Conservation (phyloP, 2,329 filamentous ascomycete species). For the Fusarium cyanostomum region DNA sequence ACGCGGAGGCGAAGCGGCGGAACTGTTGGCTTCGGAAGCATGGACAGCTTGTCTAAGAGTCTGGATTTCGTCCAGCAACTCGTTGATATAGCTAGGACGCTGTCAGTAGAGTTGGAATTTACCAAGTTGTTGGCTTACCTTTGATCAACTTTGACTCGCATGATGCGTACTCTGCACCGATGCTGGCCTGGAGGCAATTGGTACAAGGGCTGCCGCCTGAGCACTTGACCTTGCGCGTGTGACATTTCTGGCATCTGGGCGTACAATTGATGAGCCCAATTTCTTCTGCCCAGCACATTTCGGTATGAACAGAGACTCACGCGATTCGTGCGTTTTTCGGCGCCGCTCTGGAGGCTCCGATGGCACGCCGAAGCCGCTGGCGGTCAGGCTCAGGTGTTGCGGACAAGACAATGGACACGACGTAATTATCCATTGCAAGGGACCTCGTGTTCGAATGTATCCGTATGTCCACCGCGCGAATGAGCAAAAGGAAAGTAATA, state of each 20-base stretch:
- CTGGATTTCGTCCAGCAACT: constrained; percentile 42
- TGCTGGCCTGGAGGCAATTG: constrained; percentile 37
- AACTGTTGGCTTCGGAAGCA: not conserved
- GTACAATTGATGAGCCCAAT: no score
- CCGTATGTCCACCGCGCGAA: no score
- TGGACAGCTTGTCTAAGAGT: constrained; percentile 16
- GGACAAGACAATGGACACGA: no score
- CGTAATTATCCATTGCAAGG: no score
- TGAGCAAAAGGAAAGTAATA: not conserved
- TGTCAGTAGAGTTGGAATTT: not conserved
- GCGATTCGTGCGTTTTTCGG: constrained; percentile 4
- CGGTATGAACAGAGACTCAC: not conserved
- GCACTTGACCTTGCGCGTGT: constrained; percentile 43
- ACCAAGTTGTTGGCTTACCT: constrained; percentile 12
- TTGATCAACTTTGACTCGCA: constrained; percentile 39
- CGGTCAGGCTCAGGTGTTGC: not conserved
- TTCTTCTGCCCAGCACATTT: no score
- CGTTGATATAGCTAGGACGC: constrained; percentile 40
- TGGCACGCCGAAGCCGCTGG: not conserved
- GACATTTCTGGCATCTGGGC: constrained; percentile 45
- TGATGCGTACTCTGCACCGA: constrained; percentile 38
- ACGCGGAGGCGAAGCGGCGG: not conserved
- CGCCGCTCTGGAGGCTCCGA: not conserved
- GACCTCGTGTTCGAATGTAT: no score
- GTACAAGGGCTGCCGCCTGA: constrained; percentile 41